Evolutionary conservation across 1,284 basidiomycete genomes (phyloP).

Genomic region (Laetiporus sulphureus): DNA sequence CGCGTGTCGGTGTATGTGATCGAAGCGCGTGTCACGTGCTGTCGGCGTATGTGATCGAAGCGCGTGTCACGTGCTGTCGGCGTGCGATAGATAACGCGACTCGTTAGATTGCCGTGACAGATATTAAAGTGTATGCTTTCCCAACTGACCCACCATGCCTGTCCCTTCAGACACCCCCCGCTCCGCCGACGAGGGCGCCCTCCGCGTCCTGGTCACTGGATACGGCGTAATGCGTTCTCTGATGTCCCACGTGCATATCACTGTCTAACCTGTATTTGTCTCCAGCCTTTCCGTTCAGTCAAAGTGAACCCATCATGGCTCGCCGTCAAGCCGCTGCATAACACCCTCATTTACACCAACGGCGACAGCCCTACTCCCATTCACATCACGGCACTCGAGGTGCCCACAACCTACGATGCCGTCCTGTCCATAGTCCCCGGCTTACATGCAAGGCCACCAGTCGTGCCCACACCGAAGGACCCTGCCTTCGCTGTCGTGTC

Average conservation of each 20-base stretch:
- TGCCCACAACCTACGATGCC: slow-evolving; percentile 49
- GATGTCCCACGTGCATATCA: not conserved
- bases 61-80: not conserved
- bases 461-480: slow-evolving; percentile 31
- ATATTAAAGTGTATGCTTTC: too few species aligned
- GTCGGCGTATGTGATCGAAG: not conserved
- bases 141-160: too few species aligned
- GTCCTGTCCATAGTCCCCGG: slow-evolving; percentile 46
- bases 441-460: slow-evolving; percentile 50
- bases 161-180: not conserved
- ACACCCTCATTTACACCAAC: slow-evolving; percentile 2
- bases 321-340: slow-evolving; percentile 11
- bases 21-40: not conserved
- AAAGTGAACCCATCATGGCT: slow-evolving; percentile 12
- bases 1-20: not conserved
- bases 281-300: slow-evolving; percentile 7
- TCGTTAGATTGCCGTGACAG: too few species aligned
- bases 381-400: slow-evolving; percentile 45
- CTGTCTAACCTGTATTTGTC: not conserved
- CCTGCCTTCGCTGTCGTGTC: slow-evolving; percentile 21
- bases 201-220: slow-evolving; percentile 11
- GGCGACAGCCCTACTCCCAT: slow-evolving; percentile 25
- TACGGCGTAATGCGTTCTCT: slow-evolving; percentile 7
- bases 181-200: not conserved
- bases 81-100: too few species aligned